phyloP scores from a whole-genome alignment of 768 basidiomycete species.

The Termitomyces heimii region DNA sequence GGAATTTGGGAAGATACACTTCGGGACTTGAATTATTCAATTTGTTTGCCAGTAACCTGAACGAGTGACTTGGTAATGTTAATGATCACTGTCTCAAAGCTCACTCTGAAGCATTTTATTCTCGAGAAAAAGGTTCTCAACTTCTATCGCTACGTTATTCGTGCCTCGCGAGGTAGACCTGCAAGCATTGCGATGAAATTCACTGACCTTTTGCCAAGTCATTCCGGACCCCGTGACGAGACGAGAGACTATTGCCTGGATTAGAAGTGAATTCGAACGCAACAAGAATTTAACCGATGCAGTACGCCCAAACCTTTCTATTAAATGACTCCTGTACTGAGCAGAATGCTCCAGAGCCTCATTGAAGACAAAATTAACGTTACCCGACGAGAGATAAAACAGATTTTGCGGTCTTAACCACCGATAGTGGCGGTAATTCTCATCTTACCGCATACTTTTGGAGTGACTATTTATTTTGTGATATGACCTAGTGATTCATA shows the following conservation, averaged over 20 bases:
- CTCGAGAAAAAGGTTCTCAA: constrained; percentile 53
- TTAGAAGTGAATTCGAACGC: constrained; percentile 67
- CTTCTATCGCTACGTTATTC: constrained; percentile 64
- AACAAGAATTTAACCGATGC: constrained; percentile 51
- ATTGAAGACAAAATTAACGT: constrained; percentile 59
- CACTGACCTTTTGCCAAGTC: constrained; percentile 27
- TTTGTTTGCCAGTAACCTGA: constrained; percentile 8
- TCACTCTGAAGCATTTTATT: constrained; percentile 72
- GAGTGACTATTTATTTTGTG: neutral
- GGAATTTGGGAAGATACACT: constrained; percentile 14
- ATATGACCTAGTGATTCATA: neutral
- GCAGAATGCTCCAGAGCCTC: constrained; percentile 29
- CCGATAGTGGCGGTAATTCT: neutral
- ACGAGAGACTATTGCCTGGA: constrained; percentile 64
- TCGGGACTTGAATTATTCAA: constrained; percentile 34
- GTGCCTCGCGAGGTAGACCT: constrained; percentile 57
- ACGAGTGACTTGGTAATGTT: neutral
- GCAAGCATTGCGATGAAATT: constrained; percentile 3
- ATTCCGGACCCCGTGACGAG: constrained; percentile 59
- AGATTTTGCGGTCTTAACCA: constrained; percentile 31
- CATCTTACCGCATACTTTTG: too few species aligned
- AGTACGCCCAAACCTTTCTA: constrained; percentile 30
- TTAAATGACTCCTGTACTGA: neutral
- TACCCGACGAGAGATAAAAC: constrained; percentile 54
- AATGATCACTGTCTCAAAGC: constrained; percentile 14